phyloP scores from a whole-genome alignment of 208 protist species.

The Crithidia sp. region DNA sequence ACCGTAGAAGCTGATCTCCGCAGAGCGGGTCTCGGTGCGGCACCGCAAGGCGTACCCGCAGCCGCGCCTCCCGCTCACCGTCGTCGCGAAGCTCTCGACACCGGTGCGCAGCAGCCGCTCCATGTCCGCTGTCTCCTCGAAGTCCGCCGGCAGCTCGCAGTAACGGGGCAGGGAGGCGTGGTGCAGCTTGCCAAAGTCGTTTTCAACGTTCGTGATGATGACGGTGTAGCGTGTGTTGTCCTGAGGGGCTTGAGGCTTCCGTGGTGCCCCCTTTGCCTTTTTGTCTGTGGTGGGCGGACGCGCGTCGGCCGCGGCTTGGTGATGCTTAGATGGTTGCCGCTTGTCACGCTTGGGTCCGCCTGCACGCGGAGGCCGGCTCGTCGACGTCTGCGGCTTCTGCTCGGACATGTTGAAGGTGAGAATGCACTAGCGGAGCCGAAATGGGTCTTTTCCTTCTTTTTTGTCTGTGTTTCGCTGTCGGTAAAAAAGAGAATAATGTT shows the following conservation, averaged over 20 bases:
- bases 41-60: slow-evolving; percentile 69
- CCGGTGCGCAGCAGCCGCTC: slow-evolving; percentile 20
- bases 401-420: not conserved
- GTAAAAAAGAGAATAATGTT: too few relatives aligned
- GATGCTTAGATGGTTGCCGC: not conserved
- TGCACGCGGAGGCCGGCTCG: not conserved
- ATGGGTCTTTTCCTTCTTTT: too few relatives aligned
- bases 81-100: not conserved
- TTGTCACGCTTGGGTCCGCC: not conserved
- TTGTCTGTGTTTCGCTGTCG: too few relatives aligned
- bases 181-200: slow-evolving; percentile 83
- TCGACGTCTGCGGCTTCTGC: not conserved
- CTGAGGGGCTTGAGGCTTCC: not conserved
- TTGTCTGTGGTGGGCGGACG: not conserved
- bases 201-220: slow-evolving; percentile 87
- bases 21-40: slow-evolving; percentile 78
- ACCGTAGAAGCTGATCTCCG: slow-evolving; percentile 70
- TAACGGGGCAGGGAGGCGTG: slow-evolving; percentile 47
- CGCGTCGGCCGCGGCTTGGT: not conserved
- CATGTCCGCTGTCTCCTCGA: slow-evolving; percentile 29
- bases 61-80: slow-evolving; percentile 2
- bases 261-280: too few relatives aligned
- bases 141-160: slow-evolving; percentile 49
- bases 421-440: not conserved
- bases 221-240: slow-evolving; percentile 64